Base-by-base conservation (phyloP, 495 filamentous ascomycete genomes). In the Neurospora tetraspora region DNA sequence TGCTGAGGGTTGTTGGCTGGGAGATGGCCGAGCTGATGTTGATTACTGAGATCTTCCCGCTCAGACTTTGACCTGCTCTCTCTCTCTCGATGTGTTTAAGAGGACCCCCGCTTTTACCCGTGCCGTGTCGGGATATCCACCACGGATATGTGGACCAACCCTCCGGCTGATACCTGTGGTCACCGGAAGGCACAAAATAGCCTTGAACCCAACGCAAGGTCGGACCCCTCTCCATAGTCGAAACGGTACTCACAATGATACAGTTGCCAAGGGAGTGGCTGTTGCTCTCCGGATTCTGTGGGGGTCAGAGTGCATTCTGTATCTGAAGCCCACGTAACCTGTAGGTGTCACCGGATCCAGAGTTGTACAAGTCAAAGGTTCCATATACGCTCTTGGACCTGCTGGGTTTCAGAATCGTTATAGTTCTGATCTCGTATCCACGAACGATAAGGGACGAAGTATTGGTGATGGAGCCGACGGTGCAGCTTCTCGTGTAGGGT, bases 401-500 rank as follows among this genome's bases (percentile, higher is more conserved):
- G 23, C 5, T 20, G 10, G 20, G 40, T 36, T 18, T 45, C 7
- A 1, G 31, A 14, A 37, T 65, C 5, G 53, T 39, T 10, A 42
- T 27, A 3, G 72, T 69, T 12, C 72, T 71, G 68, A 79, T 71
- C 20, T 73, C 69, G 40, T 78, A 78, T 14, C 74, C 68, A 12
- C 70, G 69, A 2, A 80, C 71, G 8, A 42, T 68, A 20, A 78
- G n/a, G 23, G 71, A 59, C 3, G 75, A 74, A 5, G 73, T 71
- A 72, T 77, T 76, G 71, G 74, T 18, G 68, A 78, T 68, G 14
- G 77, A 80, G 27, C 70, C 53, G 18, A 79, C 74, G 10, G 86
- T 88, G 75, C 86, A 84, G 71, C 81, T 85, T 69, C 89, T 88
- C 79, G 74, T 74, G 5, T 88, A 86, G 31, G 80, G 81, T 53